Evolutionary conservation across 140 eudicot genomes (phyloP).

Genomic region (Flaveria floridana): DNA sequence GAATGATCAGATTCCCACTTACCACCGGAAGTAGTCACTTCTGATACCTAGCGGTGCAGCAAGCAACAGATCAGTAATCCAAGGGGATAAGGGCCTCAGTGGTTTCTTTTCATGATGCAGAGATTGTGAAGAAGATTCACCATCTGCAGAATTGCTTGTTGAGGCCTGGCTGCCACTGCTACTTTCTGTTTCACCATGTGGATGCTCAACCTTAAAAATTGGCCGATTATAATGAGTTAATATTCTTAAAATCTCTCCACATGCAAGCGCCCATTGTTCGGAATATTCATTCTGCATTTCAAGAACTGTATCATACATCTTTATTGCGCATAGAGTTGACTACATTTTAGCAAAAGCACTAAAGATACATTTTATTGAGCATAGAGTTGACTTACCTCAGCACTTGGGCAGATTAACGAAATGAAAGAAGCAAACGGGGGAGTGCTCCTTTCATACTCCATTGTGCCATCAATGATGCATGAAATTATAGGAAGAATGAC

Average conservation of each 20-base stretch:
- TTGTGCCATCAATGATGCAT: conserved; percentile 71
- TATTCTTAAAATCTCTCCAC: conserved; percentile 88
- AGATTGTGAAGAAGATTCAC: conserved; percentile 45
- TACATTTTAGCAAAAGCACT: neutral
- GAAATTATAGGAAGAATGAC: conserved; percentile 86
- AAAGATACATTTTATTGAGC: neutral
- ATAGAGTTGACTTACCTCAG: conserved; percentile 50
- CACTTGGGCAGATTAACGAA: conserved; percentile 71
- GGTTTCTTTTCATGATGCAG: conserved; percentile 68
- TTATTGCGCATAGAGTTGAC: conserved; percentile 20
- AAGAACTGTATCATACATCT: conserved; percentile 5
- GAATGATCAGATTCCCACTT: conserved; percentile 23
- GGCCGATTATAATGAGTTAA: conserved; percentile 95
- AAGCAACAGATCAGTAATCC: conserved; percentile 95
- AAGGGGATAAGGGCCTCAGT: conserved; percentile 84
- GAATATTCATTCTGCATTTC: conserved; percentile 83
- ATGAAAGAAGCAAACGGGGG: conserved; percentile 89
- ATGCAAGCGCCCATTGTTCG: conserved; percentile 99
- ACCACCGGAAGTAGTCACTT: conserved; percentile 98
- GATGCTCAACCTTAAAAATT: conserved; percentile 65
- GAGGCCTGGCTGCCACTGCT: conserved; percentile 69
- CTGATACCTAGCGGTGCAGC: conserved; percentile 95
- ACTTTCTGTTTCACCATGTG: conserved; percentile 56
- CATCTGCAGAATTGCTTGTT: conserved; percentile 50
- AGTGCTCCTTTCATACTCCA: conserved; percentile 66